Base-by-base conservation (phyloP, 208 protist genomes). In the Leptomonas pyrrhocoris region DNA sequence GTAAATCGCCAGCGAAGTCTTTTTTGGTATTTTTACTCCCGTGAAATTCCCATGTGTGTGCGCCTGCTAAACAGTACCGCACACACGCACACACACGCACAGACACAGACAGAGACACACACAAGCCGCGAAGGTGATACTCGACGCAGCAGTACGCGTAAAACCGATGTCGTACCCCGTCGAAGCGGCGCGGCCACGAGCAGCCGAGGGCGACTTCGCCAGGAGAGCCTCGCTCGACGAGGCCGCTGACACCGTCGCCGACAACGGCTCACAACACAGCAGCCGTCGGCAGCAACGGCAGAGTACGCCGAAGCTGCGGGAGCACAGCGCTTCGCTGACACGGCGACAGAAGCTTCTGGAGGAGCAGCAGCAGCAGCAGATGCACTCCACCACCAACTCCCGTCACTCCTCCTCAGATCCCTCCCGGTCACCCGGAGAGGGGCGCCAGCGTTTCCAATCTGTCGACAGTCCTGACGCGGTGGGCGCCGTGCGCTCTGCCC, bases 261-360 rank as follows among this genome's bases (percentile, higher is more conserved):
- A 6, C 38, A 46, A 9, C 11, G 8, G 43, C 7, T n/a, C 8
- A 9, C 40, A 3, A 51, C 25, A 54, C 38, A 23, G 58, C 59
- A 61, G 53, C 27, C 59, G 53, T 18, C 62, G 62, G 27, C 62
- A 76, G 30, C 70, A 76, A n/a, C 62, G 62, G 13, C 70, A 76
- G 30, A 65, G 64, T 54, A 69, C 70, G 15, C 70, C 70, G 25
- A 60, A 56, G 36, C 25, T 76, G 62, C 56, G 58, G 6, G 43
- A 57, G 55, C 60, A 51, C 54, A 77, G 63, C 36, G 67, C 36
- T 27, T 66, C 63, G 6, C 31, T 71, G n/a, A 48, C 63, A 21
- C 71, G 71, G 0, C 61, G 71, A 25, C 70, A 69, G 45, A 40
- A 76, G 21, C 66, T 69, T 23, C 28, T 69, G n/a, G 48, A 59